Conservation (phyloP, 139 green algal genomes). For the Volvox africanus region DNA sequence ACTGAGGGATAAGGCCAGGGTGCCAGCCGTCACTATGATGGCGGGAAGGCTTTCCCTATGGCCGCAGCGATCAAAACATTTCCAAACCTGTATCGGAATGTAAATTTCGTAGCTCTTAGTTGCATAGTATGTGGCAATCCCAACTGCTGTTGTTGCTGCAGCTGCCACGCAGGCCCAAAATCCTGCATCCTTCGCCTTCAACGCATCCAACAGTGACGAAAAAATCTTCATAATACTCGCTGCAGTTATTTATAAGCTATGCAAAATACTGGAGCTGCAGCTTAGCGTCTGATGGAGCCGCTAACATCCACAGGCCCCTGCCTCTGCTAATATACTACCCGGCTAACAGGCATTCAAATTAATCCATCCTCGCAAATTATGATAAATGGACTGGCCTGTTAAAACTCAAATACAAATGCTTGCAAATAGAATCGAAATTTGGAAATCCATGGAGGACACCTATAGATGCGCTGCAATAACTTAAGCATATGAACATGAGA, state of each 20-base stretch:
- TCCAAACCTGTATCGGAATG: constrained; percentile 63
- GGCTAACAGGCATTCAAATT: no score
- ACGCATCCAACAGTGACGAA: not conserved
- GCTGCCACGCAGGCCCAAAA: constrained; percentile 13
- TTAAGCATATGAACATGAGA: no score
- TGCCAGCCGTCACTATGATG: not conserved
- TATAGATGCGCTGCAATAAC: no score
- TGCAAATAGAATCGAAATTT: no score
- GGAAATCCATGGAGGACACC: no score
- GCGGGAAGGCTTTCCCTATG: not conserved
- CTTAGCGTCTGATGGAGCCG: not conserved
- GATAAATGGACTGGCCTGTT: no score
- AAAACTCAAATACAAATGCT: no score
- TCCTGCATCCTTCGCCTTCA: constrained; percentile 13
- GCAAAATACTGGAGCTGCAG: not conserved
- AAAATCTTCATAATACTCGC: not conserved
- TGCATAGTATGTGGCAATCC: constrained; percentile 38
- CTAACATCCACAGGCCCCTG: not conserved
- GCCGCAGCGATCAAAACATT: no score
- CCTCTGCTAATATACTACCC: not conserved
- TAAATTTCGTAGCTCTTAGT: constrained; percentile 55
- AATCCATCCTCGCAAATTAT: no score
- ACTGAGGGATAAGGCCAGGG: constrained; percentile 67
- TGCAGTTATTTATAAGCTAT: not conserved
- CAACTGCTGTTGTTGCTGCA: not conserved